Percentiles rank a stretch among this genome's conserved stretches.
Evolutionary conservation across 2,329 filamentous ascomycete species (phyloP).

Genomic region (Aspergillus quadricinctus): DNA sequence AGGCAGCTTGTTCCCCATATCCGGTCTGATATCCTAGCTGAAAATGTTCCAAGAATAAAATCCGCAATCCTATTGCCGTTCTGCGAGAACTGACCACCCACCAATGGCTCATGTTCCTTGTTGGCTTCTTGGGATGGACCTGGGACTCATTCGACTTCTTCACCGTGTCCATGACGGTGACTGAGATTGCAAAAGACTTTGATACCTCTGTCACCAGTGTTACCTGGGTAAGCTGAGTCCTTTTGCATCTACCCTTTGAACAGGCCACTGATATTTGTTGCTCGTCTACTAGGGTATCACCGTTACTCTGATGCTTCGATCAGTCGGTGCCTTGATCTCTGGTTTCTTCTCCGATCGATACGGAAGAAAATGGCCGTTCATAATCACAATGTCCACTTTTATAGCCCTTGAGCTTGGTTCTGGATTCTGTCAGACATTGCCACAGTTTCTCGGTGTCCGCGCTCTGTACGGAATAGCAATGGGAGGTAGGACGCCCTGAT

Average conservation of each 20-base stretch:
- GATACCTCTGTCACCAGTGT: neutral
- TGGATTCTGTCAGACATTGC: neutral
- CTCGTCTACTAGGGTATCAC: too few relatives aligned
- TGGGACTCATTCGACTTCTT: constrained; percentile 67
- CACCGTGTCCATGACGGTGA: constrained; percentile 48
- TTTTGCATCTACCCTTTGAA: too few relatives aligned
- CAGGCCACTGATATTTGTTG: too few relatives aligned
- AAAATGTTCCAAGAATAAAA: neutral
- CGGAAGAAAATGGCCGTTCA: too few relatives aligned
- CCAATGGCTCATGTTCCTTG: constrained; percentile 51
- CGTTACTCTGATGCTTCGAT: too few relatives aligned
- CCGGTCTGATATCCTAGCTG: neutral
- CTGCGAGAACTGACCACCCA: constrained; percentile 41
- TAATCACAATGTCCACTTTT: too few relatives aligned
- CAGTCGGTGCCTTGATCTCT: too few relatives aligned
- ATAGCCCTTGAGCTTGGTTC: too few relatives aligned
- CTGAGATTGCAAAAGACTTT: neutral
- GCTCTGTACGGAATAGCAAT: neutral
- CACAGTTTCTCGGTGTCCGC: neutral
- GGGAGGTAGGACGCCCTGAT: neutral
- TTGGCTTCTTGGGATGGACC: constrained; percentile 41
- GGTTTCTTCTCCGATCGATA: too few relatives aligned
- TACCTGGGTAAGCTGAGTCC: too few relatives aligned
- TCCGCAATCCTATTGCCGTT: neutral
- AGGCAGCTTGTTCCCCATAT: neutral